A percentile compares a stretch with the other conserved stretches of the same genome.
Conservation (phyloP, 2,329 filamentous ascomycete genomes). For the Emergomyces pasteurianus region DNA sequence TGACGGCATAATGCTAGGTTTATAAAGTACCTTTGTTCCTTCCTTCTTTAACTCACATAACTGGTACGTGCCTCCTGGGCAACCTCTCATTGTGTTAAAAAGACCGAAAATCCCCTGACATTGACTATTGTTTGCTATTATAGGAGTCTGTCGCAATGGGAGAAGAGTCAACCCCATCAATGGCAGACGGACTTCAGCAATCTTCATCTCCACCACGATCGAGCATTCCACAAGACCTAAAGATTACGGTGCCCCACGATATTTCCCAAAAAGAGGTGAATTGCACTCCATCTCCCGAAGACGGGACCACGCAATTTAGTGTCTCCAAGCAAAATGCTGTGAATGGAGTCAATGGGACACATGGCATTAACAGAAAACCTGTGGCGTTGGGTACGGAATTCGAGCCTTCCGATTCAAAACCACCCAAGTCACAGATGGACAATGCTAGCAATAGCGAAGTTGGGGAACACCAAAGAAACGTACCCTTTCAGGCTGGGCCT, state of each 20-base stretch:
- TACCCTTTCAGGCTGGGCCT: conserved; percentile 8
- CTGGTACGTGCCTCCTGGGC: background rate
- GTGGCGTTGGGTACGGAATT: background rate
- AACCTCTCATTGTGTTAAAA: background rate
- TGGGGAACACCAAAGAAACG: background rate
- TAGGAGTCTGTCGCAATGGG: background rate
- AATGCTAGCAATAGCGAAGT: background rate
- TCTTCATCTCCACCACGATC: background rate
- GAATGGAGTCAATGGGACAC: background rate
- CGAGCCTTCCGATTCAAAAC: background rate
- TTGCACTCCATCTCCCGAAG: background rate
- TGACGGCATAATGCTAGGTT: background rate
- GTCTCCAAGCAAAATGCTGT: background rate
- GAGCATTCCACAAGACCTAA: background rate
- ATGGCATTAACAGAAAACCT: background rate
- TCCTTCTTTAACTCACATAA: background rate
- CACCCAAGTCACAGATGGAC: background rate
- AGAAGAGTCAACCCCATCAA: background rate
- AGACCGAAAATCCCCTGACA: background rate
- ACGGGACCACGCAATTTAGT: background rate
- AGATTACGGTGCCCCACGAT: background rate
- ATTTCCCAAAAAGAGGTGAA: background rate
- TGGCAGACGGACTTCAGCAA: background rate
- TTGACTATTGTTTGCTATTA: background rate
- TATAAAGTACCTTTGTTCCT: background rate